Evolutionary conservation across 768 basidiomycete genomes (phyloP).

Genomic region (Suillus spraguei): DNA sequence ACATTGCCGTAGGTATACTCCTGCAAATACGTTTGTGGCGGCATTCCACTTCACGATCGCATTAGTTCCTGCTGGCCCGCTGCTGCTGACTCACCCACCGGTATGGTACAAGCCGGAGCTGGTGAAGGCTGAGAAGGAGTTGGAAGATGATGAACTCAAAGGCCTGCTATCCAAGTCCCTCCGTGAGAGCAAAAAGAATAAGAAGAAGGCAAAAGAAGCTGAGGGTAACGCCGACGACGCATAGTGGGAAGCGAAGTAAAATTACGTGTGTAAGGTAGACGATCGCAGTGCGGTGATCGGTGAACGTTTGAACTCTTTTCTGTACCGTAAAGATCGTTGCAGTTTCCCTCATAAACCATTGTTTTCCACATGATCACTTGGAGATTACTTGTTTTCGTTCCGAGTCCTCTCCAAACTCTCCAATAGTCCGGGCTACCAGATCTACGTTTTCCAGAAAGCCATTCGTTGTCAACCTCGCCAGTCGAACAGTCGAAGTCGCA

Average conservation of each 20-base stretch:
- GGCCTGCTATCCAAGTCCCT: slow-evolving; percentile 74
- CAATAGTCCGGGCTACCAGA: slow-evolving; percentile 79
- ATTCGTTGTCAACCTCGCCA: slow-evolving; percentile 84
- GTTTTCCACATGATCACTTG: slow-evolving; percentile 1
- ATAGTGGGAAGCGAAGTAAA: not conserved
- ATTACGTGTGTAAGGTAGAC: slow-evolving; percentile 11
- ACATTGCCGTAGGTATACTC: slow-evolving; percentile 64
- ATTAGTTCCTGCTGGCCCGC: slow-evolving; percentile 85
- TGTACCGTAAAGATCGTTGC: slow-evolving; percentile 20
- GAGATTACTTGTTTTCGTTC: slow-evolving; percentile 23
- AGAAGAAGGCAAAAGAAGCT: slow-evolving; percentile 74
- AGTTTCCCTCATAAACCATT: slow-evolving; percentile 16
- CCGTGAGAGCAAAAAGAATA: slow-evolving; percentile 89
- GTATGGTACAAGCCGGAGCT: slow-evolving; percentile 93
- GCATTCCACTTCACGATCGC: slow-evolving; percentile 98
- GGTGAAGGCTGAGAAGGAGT: slow-evolving; percentile 85
- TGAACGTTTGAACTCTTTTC: not conserved
- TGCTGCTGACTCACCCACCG: slow-evolving; percentile 85
- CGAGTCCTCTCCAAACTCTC: slow-evolving; percentile 76
- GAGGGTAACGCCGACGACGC: slow-evolving; percentile 30
- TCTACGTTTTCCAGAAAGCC: slow-evolving; percentile 90
- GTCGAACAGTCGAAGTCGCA: slow-evolving; percentile 76
- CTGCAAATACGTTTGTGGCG: slow-evolving; percentile 82
- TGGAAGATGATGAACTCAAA: slow-evolving; percentile 88
- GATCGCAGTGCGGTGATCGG: slow-evolving; percentile 20